Evolutionary conservation across 768 basidiomycete genomes (phyloP).

Genomic region (Pleurotus salmoneostramineus): DNA sequence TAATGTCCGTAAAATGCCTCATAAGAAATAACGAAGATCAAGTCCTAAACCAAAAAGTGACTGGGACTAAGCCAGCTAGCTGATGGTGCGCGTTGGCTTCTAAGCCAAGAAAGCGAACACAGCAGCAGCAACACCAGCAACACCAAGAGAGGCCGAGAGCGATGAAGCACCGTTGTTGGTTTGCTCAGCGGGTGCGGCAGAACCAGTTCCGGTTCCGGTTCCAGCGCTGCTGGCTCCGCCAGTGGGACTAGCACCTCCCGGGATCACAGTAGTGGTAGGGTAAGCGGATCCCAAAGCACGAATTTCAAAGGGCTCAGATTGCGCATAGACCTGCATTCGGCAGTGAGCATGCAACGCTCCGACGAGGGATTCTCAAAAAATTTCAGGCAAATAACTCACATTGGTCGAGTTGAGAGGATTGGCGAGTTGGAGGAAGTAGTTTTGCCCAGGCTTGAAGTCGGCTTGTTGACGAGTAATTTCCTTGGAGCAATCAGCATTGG

Average conservation of each 20-base stretch:
- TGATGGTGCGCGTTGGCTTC: neutral
- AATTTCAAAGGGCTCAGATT: constrained; percentile 56
- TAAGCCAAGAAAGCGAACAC: constrained; percentile 6
- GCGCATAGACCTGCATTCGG: constrained; percentile 47
- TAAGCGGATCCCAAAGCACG: constrained; percentile 52
- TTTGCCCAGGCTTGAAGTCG: constrained; percentile 32
- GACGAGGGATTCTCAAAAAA: neutral
- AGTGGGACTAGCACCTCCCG: constrained; percentile 17
- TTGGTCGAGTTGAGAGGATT: constrained; percentile 46
- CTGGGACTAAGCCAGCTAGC: too few relatives aligned
- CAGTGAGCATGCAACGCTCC: neutral
- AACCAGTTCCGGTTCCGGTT: constrained; percentile 17
- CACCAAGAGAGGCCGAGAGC: constrained; percentile 5
- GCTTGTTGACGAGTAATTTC: constrained; percentile 43
- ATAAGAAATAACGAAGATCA: too few relatives aligned
- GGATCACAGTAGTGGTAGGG: constrained; percentile 33
- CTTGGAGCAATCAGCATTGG: constrained; percentile 59
- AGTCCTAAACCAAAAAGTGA: too few relatives aligned
- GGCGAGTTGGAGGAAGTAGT: constrained; percentile 50
- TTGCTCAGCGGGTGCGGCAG: constrained; percentile 8
- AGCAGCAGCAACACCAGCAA: constrained; percentile 10
- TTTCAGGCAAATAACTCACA: constrained; percentile 30
- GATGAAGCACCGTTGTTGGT: constrained; percentile 8
- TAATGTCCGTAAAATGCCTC: too few relatives aligned
- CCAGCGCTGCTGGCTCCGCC: constrained; percentile 17